Base-by-base conservation (phyloP, 1,139 yeast genomes). In the Wickerhamomyces sp. region DNA sequence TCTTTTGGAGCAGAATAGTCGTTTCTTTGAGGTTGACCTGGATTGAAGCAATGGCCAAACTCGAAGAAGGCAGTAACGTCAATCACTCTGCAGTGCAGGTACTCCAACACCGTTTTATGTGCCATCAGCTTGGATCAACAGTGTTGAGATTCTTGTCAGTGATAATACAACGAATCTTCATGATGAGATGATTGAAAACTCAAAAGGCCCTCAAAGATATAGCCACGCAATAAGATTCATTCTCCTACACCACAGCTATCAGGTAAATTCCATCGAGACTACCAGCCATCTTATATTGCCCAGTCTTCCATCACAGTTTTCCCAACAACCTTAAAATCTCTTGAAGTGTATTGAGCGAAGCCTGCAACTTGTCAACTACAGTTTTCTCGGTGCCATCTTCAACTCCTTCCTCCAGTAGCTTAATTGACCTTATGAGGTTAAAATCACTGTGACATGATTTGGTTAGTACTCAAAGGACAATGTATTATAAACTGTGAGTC, bases 161-260 rank as follows among this genome's bases (percentile, higher is more conserved):
- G 33, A 93, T 67, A 25, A 89, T 64, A 56, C 96, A 88, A 56
- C 97, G 87, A 21, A 93, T 78, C 59, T 93, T 98, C 44, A 93
- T 85, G 48, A 93, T 89, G 39, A 72, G 76, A 51, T 87, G 94
- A 6, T 70, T 70, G 38, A 65, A 58, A 17, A 79, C 78, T 49
- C 91, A 83, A 31, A 93, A 64, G n/a, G n/a, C n/a, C n/a, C n/a
- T n/a, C n/a, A n/a, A n/a, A n/a, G n/a, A n/a, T n/a, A n/a, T n/a
- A n/a, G n/a, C n/a, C n/a, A n/a, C n/a, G n/a, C n/a, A n/a, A n/a
- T n/a, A n/a, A n/a, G n/a, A n/a, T n/a, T n/a, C n/a, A n/a, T n/a
- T n/a, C n/a, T n/a, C n/a, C n/a, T n/a, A n/a, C n/a, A n/a, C n/a
- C 0, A 98, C 99, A 0, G 99, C 91, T 98, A 93, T 93, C 57